Percentiles rank a stretch among this genome's conserved stretches.
phyloP scores from a whole-genome alignment of 2,329 filamentous ascomycete species.

The Xylariaceae sp. region DNA sequence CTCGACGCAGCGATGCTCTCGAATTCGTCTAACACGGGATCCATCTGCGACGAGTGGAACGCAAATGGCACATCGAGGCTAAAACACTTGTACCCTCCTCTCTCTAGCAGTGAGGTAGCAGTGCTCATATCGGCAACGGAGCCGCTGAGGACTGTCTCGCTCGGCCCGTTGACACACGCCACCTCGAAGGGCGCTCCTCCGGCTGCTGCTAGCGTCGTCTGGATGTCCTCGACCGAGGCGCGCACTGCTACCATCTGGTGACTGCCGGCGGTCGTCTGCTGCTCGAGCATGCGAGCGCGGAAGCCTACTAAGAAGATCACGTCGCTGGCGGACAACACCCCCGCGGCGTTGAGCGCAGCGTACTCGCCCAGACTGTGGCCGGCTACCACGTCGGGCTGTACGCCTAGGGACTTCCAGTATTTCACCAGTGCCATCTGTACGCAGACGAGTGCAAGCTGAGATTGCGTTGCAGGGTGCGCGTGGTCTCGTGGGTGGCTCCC shows the following conservation, averaged over 20 bases:
- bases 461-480: slow-evolving; percentile 39
- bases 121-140: slow-evolving; percentile 42
- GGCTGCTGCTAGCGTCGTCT: not conserved
- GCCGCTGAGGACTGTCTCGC: slow-evolving; percentile 58
- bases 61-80: slow-evolving; percentile 44
- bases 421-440: slow-evolving; percentile 50
- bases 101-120: not conserved
- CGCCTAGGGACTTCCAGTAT: slow-evolving; percentile 48
- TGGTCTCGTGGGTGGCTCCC: slow-evolving; percentile 25
- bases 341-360: slow-evolving; percentile 63
- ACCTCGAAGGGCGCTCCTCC: slow-evolving; percentile 29
- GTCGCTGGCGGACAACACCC: slow-evolving; percentile 63
- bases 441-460: slow-evolving; percentile 46
- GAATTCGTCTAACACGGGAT: not conserved
- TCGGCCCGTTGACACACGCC: slow-evolving; percentile 62
- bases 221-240: slow-evolving; percentile 39
- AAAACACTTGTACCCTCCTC: slow-evolving; percentile 45
- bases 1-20: not conserved
- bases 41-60: slow-evolving; percentile 44
- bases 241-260: slow-evolving; percentile 60
- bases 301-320: slow-evolving; percentile 64
- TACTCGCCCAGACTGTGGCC: slow-evolving; percentile 67
- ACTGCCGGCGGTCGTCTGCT: slow-evolving; percentile 55
- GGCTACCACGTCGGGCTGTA: slow-evolving; percentile 48
- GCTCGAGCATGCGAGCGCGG: slow-evolving; percentile 58